Evolutionary conservation across 1,284 basidiomycete genomes (phyloP).

Genomic region (Vanrija humicola): DNA sequence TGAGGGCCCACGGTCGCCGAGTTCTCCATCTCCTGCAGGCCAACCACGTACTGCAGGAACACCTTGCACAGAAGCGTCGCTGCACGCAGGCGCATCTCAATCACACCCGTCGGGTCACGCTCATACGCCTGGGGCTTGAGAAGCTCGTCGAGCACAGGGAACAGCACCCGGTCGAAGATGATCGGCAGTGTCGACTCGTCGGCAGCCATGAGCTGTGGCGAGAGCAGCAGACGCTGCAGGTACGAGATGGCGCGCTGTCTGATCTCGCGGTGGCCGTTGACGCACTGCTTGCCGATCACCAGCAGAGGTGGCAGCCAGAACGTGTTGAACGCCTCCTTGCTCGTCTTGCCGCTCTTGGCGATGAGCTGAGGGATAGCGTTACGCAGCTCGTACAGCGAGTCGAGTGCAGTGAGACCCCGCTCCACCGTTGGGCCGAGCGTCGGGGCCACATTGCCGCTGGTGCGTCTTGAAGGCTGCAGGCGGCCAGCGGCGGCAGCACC

Average conservation of each 20-base stretch:
- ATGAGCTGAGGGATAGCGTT: constrained; percentile 60
- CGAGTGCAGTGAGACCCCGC: constrained; percentile 76
- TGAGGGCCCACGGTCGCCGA: constrained; percentile 59
- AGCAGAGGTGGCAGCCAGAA: constrained; percentile 75
- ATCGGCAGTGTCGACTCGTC: constrained; percentile 65
- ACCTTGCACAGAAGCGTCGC: constrained; percentile 87
- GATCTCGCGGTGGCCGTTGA: constrained; percentile 77
- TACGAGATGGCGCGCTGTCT: constrained; percentile 78
- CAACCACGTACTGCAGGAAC: constrained; percentile 87
- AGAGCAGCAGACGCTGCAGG: constrained; percentile 81
- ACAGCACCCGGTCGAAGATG: constrained; percentile 84
- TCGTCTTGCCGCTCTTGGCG: constrained; percentile 47
- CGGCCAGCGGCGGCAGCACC: constrained; percentile 59
- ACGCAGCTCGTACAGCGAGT: constrained; percentile 69
- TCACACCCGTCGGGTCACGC: constrained; percentile 78
- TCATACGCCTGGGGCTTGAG: constrained; percentile 76
- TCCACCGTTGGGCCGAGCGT: constrained; percentile 64
- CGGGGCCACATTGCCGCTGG: constrained; percentile 19
- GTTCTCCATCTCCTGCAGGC: constrained; percentile 63
- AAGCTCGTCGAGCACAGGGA: constrained; percentile 88
- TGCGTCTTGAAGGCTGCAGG: constrained; percentile 46
- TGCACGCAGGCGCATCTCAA: constrained; percentile 81
- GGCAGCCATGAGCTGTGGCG: constrained; percentile 63
- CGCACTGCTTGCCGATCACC: constrained; percentile 76
- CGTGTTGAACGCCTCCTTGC: constrained; percentile 64